Evolutionary conservation across 208 protist genomes (phyloP), one percentile per base, ranked within the genome.

Genomic region (Trypanosoma lewisi): DNA sequence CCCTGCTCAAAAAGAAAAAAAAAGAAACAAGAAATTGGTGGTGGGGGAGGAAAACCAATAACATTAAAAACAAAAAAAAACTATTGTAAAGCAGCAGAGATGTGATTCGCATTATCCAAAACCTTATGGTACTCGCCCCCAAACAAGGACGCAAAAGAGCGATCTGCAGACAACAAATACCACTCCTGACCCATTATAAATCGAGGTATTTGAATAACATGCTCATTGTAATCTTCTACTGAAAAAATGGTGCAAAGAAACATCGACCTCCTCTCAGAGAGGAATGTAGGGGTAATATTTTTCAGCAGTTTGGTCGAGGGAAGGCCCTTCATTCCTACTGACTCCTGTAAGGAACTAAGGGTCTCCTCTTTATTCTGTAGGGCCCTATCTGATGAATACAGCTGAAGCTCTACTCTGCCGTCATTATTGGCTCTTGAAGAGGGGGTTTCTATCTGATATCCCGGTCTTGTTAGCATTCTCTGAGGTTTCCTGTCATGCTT

Each of bases 211-310:
- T 58, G 45, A 4, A 11, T 23, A 65, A 59, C 37, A 28, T 9
- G 41, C 25, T 30, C 14, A 14, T 55, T 42, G 6, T 19, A n/a
- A 17, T 59, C 53, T 34, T 67, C 67, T 33, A 54, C 16, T 14
- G 21, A 47, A 48, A 73, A 73, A 41, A 73, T 63, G 39, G 57
- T 66, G 36, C 57, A 42, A 42, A 73, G 42, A 73, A 73, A 73
- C 5, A 55, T 31, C 19, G 41, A 58, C 8, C 59, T 42, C 36
- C 51, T 52, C 19, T 60, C 44, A 0, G 1, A 39, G 19, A 66
- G 31, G 63, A 73, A 67, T 4, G 16, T n/a, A 49, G 67, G 36
- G 17, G 42, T 57, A 37, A 59, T 21, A 45, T 48, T 7, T 31
- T 9, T 48, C 4, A 60, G 28, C 28, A 73, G 34, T 25, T 14